Evolutionary conservation across 2,329 filamentous ascomycete genomes (phyloP), one percentile per base, ranked within the genome.

Genomic region (Neopestalotiopsis sp.): DNA sequence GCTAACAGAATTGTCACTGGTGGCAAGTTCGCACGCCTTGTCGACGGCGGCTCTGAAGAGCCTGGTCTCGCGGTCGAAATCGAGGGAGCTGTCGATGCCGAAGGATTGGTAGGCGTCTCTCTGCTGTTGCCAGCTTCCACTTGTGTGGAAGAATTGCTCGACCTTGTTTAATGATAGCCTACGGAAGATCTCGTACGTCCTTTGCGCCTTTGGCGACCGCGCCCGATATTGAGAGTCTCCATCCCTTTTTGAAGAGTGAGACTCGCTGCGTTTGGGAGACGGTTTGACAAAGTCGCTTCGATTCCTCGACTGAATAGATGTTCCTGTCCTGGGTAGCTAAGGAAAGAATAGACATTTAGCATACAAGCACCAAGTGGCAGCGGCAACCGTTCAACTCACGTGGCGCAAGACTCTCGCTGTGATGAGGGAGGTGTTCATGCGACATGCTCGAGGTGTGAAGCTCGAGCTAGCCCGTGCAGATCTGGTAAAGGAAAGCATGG

Each of bases 21-120:
- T 71, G 28, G 87, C 87, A 68, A 85, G 71, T 0, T 77, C 71
- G 70, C 88, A 85, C 42, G 85, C 81, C n/a, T 80, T 77, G 24
- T 82, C 76, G 34, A 90, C 73, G 4, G 81, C 75, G 28, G 79
- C 75, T 73, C 81, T 81, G 75, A 89, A 90, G 9, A 84, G 74
- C 7, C 74, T 74, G 5, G 79, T 79, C 70, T 88, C 84, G 9
- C 78, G 79, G 45, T 83, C 80, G 20, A 88, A 76, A 66, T 86
- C 82, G 65, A 80, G 72, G 64, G 80, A 76, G 57, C 79, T 77
- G n/a, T 72, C 70, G 10, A 84, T 59, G 7, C 81, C 81, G 38
- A 84, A 78, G 17, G 77, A 71, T 34, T 53, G 71, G 71, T 79
- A 81, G 9, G 78, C 76, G 1, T 70, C 67, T 67, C 75, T 67